A percentile compares a stretch with the other conserved stretches of the same genome.
Conservation (phyloP, 768 basidiomycete genomes). For the Termitomyces sp. region DNA sequence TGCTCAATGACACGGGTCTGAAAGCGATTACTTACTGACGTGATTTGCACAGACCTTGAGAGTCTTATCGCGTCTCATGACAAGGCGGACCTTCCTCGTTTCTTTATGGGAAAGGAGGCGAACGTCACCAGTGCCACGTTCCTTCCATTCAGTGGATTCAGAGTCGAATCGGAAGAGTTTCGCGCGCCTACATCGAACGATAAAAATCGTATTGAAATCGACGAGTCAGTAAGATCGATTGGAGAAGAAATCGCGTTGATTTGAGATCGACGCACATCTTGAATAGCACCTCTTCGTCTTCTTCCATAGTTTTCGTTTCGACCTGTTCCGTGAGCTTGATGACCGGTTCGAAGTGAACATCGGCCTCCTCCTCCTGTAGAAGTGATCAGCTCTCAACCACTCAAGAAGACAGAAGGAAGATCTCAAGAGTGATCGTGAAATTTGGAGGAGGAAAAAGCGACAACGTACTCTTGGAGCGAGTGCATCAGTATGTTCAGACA, state of each 20-base stretch:
- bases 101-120: slow-evolving; percentile 88
- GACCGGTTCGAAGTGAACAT: slow-evolving; percentile 93
- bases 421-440: slow-evolving; percentile 14
- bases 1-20: neutral
- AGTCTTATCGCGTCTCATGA: slow-evolving; percentile 99
- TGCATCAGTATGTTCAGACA: slow-evolving; percentile 60
- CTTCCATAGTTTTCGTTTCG: slow-evolving; percentile 92
- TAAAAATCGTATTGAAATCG: slow-evolving; percentile 11
- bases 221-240: slow-evolving; percentile 25
- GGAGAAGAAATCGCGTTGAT: slow-evolving; percentile 34
- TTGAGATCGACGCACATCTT: slow-evolving; percentile 75
- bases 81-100: slow-evolving; percentile 88
- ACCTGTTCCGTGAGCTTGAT: slow-evolving; percentile 96
- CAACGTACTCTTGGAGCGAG: slow-evolving; percentile 68
- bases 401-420: slow-evolving; percentile 2
- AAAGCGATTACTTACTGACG: slow-evolving; percentile 52
- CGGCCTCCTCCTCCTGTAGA: slow-evolving; percentile 70
- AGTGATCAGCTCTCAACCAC: slow-evolving; percentile 17
- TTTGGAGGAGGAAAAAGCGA: slow-evolving; percentile 14
- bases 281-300: slow-evolving; percentile 90
- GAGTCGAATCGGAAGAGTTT: slow-evolving; percentile 96
- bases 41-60: slow-evolving; percentile 99
- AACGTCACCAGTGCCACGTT: slow-evolving; percentile 95
- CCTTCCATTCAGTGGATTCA: slow-evolving; percentile 88
- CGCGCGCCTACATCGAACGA: slow-evolving; percentile 67